These are phyloP conservation scores for Neonectria punicea DNA, from an alignment of 2,329 filamentous ascomycete genomes.

Conservation along the genomic window DNA sequence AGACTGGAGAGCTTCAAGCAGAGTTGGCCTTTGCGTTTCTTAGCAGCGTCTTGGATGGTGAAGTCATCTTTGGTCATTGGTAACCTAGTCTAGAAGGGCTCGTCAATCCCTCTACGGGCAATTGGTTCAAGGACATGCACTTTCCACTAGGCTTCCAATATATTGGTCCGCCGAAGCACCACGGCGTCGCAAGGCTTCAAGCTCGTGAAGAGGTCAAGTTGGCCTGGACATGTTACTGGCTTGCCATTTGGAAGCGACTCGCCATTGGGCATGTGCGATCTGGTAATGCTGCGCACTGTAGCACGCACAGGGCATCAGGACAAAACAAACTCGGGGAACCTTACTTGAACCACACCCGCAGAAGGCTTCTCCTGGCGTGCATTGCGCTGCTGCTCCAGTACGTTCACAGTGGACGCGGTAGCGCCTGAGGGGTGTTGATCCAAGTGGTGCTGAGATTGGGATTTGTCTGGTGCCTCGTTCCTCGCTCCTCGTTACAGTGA, in stretches of 20 bases:
- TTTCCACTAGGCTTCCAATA: neutral
- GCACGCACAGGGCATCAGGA: neutral
- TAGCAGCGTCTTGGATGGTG: neutral
- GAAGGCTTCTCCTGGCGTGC: neutral
- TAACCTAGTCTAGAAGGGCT: neutral
- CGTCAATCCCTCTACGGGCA: neutral
- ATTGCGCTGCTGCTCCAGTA: neutral
- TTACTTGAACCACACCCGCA: slow-evolving; percentile 26
- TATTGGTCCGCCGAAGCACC: neutral
- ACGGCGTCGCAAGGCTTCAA: neutral
- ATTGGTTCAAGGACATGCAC: neutral
- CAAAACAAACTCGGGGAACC: slow-evolving; percentile 22
- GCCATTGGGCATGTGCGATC: slow-evolving; percentile 20
- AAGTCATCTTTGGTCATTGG: slow-evolving; percentile 10
- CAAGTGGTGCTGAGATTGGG: slow-evolving; percentile 25
- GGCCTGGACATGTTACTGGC: slow-evolving; percentile 6
- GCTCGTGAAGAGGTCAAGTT: slow-evolving; percentile 36
- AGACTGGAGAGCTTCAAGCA: slow-evolving; percentile 15
- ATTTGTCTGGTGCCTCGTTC: too few species aligned
- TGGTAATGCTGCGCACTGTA: slow-evolving; percentile 21
- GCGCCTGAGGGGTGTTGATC: slow-evolving; percentile 25
- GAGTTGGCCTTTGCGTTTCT: neutral
- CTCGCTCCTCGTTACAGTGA: neutral
- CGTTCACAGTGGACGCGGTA: slow-evolving; percentile 10
- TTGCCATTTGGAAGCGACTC: slow-evolving; percentile 24